Base-by-base conservation (phyloP, 495 filamentous ascomycete genomes). In the Astrocystis sublimbata region DNA sequence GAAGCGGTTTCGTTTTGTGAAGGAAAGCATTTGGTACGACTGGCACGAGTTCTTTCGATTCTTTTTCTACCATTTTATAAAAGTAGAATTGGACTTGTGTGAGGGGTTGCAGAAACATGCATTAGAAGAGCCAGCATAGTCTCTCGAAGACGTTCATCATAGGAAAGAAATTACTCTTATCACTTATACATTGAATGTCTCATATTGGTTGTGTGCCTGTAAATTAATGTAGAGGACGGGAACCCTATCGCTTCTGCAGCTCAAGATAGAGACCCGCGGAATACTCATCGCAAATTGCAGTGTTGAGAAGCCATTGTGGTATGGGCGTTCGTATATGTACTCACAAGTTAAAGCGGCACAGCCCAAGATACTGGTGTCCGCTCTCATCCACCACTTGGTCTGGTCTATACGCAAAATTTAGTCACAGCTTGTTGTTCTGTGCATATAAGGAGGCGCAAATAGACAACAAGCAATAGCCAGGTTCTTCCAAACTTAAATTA, bases 81-180 rank as follows among this genome's bases (percentile, higher is more conserved):
- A n/a, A n/a, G n/a, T 57, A 57, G 54, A 57, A 45, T 57, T 19
- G 54, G 54, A 45, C 54, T 57, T 21, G 54, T 40, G 45, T 57
- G 3, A 26, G 54, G 40, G 33, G 40, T 19, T 57, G 40, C 38
- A 40, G 21, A 41, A 35, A n/a, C n/a, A n/a, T n/a, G n/a, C 24
- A 55, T 41, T 41, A 55, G 36, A 43, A 57, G 23, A 43, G 53
- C 26, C 23, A 21, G 53, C 10, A n/a, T 24, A 15, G 50, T 53
- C 50, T 31, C 28, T 52, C 49, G 35, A 6, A 52, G 17, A 35
- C 30, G 30, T 52, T 52, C 28, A 52, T 52, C 49, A 33, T 52
- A 56, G 38, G 52, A 33, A 33, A 43, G 17, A 12, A 56, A 43
- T 1, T 1, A 57, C 13, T 31, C 38, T 49, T 49, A 45, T 43